A percentile compares a stretch with the other conserved stretches of the same genome.
Conservation (phyloP, 805 yeast species). For the Groenewaldozyma tartarivorans region DNA sequence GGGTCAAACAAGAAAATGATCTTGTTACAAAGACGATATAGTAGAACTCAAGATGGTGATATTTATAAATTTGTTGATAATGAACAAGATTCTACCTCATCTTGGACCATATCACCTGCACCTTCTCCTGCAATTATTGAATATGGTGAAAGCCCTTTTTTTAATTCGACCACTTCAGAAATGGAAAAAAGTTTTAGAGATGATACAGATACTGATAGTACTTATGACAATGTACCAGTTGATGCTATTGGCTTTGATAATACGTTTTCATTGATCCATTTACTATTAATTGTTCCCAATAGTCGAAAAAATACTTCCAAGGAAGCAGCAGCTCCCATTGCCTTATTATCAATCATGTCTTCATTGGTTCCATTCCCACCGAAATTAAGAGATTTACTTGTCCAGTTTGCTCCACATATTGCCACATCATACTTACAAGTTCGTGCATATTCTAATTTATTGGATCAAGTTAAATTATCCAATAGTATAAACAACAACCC, state of each 20-base stretch:
- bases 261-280: slow-evolving; percentile 23
- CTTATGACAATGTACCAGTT: slow-evolving; percentile 12
- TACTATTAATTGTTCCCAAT: slow-evolving; percentile 23
- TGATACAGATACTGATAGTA: slow-evolving; percentile 12
- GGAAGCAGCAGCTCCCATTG: slow-evolving; percentile 21
- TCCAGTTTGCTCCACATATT: slow-evolving; percentile 23
- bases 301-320: slow-evolving; percentile 2
- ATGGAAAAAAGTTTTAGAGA: slow-evolving; percentile 17
- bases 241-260: slow-evolving; percentile 26
- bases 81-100: slow-evolving; percentile 23
- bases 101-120: slow-evolving; percentile 26
- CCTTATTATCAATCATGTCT: slow-evolving; percentile 24
- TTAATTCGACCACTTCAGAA: slow-evolving; percentile 12
- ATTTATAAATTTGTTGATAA: slow-evolving; percentile 18
- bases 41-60: slow-evolving; percentile 3
- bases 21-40: slow-evolving; percentile 22
- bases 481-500: neutral
- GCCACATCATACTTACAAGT: slow-evolving; percentile 23
- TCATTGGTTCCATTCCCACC: slow-evolving; percentile 25
- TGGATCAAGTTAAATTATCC: slow-evolving; percentile 14
- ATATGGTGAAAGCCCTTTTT: slow-evolving; percentile 22
- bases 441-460: slow-evolving; percentile 19
- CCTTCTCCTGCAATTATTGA: slow-evolving; percentile 25
- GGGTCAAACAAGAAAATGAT: slow-evolving; percentile 18
- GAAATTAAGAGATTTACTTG: slow-evolving; percentile 16